Conservation (phyloP, 441 rosid genomes). For the Croton setiger region DNA sequence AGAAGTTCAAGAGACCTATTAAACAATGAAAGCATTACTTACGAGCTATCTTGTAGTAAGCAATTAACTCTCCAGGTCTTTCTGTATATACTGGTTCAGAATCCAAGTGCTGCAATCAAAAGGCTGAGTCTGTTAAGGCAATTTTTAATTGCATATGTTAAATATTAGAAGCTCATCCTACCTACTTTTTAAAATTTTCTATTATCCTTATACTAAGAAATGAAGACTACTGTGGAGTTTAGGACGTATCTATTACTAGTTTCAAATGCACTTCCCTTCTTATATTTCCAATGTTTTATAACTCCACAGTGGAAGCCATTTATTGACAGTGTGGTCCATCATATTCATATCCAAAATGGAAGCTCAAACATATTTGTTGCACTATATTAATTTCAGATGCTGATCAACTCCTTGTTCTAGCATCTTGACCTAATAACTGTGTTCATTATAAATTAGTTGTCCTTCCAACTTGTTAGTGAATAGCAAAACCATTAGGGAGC, state of each 20-base stretch:
- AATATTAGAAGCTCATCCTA: not conserved
- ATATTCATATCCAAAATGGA: not conserved
- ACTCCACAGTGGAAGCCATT: not conserved
- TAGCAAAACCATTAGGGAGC: no score
- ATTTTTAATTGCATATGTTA: not conserved
- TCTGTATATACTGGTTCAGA: conserved; percentile 63
- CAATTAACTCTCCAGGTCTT: conserved; percentile 89
- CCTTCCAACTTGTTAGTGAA: no score
- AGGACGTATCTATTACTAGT: not conserved
- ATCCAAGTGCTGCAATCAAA: conserved; percentile 74
- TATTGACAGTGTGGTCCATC: not conserved
- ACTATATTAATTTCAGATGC: not conserved
- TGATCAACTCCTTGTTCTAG: not conserved
- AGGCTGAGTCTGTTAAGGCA: conserved; percentile 3
- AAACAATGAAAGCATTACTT: conserved; percentile 33
- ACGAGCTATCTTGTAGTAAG: conserved; percentile 96
- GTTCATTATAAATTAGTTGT: not conserved
- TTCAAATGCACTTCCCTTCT: not conserved
- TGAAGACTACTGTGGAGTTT: not conserved
- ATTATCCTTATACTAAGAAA: not conserved
- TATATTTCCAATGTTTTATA: not conserved
- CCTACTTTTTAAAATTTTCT: not conserved
- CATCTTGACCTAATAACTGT: not conserved
- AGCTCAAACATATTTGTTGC: not conserved
- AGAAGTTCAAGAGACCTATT: conserved; percentile 20